Conservation (phyloP, 148 eudicot species). For the Suaeda aralocaspica region DNA sequence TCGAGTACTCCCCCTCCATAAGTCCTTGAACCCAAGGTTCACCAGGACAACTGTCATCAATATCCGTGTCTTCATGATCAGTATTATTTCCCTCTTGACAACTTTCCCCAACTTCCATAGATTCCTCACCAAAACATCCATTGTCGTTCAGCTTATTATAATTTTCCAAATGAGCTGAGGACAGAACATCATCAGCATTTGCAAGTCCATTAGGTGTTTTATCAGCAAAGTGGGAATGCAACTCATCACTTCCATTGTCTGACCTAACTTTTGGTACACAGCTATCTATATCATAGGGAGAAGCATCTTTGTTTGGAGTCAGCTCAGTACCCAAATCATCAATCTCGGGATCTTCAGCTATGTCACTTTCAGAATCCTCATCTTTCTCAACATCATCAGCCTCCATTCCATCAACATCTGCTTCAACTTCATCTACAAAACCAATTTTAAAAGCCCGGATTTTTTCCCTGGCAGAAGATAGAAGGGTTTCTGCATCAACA, state of each 20-base stretch:
- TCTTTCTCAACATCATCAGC: conserved; percentile 75
- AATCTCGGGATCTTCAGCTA: conserved; percentile 73
- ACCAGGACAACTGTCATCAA: conserved; percentile 62
- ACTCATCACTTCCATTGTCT: conserved; percentile 32
- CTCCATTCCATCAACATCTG: conserved; percentile 55
- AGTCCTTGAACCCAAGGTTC: conserved; percentile 94
- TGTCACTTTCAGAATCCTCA: conserved; percentile 85
- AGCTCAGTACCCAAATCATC: conserved; percentile 53
- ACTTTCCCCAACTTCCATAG: conserved; percentile 28
- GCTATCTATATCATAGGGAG: conserved; percentile 27
- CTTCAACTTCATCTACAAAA: conserved; percentile 54
- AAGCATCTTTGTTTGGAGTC: conserved; percentile 36
- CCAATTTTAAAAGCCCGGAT: conserved; percentile 57
- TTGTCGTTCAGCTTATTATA: conserved; percentile 27
- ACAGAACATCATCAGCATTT: conserved; percentile 21
- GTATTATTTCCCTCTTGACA: conserved; percentile 25
- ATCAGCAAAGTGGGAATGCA: conserved; percentile 16
- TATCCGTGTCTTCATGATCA: conserved; percentile 50
- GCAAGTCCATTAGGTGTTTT: conserved; percentile 28
- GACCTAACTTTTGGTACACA: conserved; percentile 23
- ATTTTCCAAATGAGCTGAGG: conserved; percentile 33
- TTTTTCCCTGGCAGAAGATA: conserved; percentile 71
- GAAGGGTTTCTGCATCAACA: conserved; percentile 57
- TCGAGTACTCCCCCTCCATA: conserved; percentile 70
- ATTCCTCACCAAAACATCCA: conserved; percentile 35